Base-by-base conservation (phyloP, 352 stramenopile species). In the Globisporangium cylindrosporum region DNA sequence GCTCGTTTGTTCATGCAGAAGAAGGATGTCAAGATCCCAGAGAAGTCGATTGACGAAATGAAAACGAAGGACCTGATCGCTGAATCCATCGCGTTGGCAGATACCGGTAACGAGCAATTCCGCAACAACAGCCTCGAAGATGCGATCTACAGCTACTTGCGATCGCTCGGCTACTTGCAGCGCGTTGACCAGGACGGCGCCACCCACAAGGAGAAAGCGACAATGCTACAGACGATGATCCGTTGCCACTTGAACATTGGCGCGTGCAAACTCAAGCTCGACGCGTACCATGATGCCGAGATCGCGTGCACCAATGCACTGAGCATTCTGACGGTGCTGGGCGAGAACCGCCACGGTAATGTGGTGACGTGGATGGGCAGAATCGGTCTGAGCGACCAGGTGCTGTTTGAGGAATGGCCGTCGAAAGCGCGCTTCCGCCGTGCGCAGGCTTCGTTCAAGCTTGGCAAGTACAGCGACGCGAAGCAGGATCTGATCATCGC, bases 221-320 rank as follows among this genome's bases (percentile, higher is more conserved):
- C 77, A 34, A 91, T 94, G 65, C 79, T 95, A 18, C 86, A 94
- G 77, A 95, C 88, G 18, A 95, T 95, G 88, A 92, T 95, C 48
- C 88, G 88, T 38, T 95, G 88, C 64, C 88, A 95, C 64, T 72
- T 95, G 24, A 95, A 95, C 66, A 91, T 95, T 61, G 80, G 80
- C 18, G 88, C 88, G 9, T 95, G 84, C 80, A 95, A 94, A 62
- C 78, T 95, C 62, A 93, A 93, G 71, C 66, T 84, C 5, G 77
- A 92, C 61, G 72, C 69, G 51, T 84, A 89, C 65, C 41, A 69
- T 12, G 86, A 95, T 58, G 86, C 86, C 8, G 84, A 93, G 62
- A 89, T 92, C 15, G 86, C 88, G 3, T 92, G 83, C 70, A 93
- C 88, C 29, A 95, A 94, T 64, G 88, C 88, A 10, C 65, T 95